Conservation (phyloP, 1,284 basidiomycete genomes). For the Sporisorium scitamineum region DNA sequence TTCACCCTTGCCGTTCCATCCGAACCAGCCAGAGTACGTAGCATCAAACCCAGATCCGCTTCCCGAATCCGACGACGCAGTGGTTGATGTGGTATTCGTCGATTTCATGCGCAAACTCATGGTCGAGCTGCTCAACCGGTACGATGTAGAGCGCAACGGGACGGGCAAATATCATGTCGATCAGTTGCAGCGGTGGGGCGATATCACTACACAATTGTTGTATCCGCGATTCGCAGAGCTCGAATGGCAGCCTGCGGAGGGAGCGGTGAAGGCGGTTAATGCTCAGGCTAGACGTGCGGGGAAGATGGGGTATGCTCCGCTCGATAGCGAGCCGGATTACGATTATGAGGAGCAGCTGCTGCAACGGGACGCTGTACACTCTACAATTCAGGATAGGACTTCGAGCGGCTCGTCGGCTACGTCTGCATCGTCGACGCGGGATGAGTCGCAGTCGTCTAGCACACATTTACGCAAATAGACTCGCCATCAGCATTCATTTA, state of each 20-base stretch:
- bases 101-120: conserved; percentile 42
- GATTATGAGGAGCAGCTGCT: conserved; percentile 16
- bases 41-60: conserved; percentile 48
- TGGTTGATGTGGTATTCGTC: conserved; percentile 56
- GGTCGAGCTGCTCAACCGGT: conserved; percentile 49
- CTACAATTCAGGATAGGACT: neutral
- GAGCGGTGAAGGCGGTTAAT: conserved; percentile 26
- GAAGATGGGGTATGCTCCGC: conserved; percentile 44
- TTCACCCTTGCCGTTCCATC: conserved; percentile 51
- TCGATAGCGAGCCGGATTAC: conserved; percentile 9
- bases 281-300: conserved; percentile 32
- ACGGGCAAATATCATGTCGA: conserved; percentile 34
- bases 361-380: neutral
- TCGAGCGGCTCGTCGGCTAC: neutral
- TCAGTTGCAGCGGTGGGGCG: conserved; percentile 56
- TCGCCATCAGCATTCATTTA: neutral
- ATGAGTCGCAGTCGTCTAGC: neutral
- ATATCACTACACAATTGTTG: conserved; percentile 62
- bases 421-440: neutral
- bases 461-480: neutral
- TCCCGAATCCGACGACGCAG: conserved; percentile 32
- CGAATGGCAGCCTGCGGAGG: conserved; percentile 49
- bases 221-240: conserved; percentile 60
- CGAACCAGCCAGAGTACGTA: conserved; percentile 64
- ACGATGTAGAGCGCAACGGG: conserved; percentile 33